Evolutionary conservation across 1,139 yeast genomes (phyloP).

Genomic region (Pneumocystis sp.): DNA sequence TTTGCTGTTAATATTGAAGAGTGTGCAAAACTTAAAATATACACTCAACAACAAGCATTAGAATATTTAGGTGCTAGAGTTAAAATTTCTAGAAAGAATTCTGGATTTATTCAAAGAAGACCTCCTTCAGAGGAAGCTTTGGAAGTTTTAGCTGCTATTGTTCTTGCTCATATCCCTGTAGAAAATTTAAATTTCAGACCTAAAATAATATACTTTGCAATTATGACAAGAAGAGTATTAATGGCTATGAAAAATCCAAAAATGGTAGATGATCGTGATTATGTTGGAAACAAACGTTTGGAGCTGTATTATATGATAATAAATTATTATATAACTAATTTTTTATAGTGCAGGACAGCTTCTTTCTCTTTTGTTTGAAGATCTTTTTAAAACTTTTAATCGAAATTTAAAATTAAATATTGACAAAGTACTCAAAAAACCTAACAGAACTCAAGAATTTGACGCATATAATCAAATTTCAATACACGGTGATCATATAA

Average conservation of each 20-base stretch:
- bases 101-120: constrained; percentile 61
- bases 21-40: constrained; percentile 70
- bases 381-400: constrained; percentile 88
- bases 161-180: constrained; percentile 87
- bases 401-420: constrained; percentile 85
- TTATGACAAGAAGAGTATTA: constrained; percentile 90
- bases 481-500: constrained; percentile 81
- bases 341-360: constrained; percentile 62
- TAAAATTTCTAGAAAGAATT: constrained; percentile 64
- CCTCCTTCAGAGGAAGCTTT: constrained; percentile 83
- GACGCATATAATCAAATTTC: constrained; percentile 82
- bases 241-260: constrained; percentile 92
- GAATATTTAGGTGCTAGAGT: constrained; percentile 83
- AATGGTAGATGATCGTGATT: constrained; percentile 95
- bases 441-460: constrained; percentile 86
- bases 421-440: constrained; percentile 84
- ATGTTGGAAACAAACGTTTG: constrained; percentile 93
- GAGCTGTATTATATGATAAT: constrained; percentile 36
- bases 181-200: constrained; percentile 77
- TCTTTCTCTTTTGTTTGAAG: constrained; percentile 88
- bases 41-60: constrained; percentile 87
- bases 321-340: background rate
- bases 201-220: constrained; percentile 84
- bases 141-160: constrained; percentile 91
- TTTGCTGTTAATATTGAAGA: constrained; percentile 91